Base-by-base conservation (phyloP, 164 flowering plant species). In the Buxus sempervirens region DNA sequence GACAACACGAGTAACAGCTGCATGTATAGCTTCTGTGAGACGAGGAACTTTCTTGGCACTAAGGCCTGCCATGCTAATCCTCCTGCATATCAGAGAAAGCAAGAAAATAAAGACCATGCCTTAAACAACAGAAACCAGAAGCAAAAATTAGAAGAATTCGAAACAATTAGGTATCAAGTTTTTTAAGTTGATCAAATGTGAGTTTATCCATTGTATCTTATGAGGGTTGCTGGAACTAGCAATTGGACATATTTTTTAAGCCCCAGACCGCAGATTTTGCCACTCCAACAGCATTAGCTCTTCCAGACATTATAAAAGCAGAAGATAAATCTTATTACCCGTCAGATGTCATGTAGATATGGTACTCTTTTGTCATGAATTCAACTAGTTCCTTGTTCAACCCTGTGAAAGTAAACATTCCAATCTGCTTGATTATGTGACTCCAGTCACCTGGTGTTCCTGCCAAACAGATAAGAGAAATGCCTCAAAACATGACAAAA, bases 401-500 rank as follows among this genome's bases (percentile, higher is more conserved):
- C 66, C 99, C 99, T 0, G 98, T 93, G 85, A 96, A 96, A 48
- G 99, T 96, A 41, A 93, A 96, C 99, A 96, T 96, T 53, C 99
- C 99, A 54, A 96, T 93, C 79, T 96, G 99, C 82, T 93, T 96
- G 70, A 91, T 79, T 61, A 96, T 96, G 82, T 96, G 99, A 77
- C 93, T 96, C 99, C 99, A 96, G 69, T 96, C 97, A 65, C 99
- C 98, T 15, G 97, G 96, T 58, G 98, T 94, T 23, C 90, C 98
- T 94, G 82, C 64, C 65, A 74, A 76, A 54, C 64, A 22, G 4
- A 5, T 53, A 19, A 56, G 25, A 45, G 62, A 23, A 36, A 61
- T 20, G 41, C 8, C 2, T 15, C 18, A 1, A 45, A 2, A 45
- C 16, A 45, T 45, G 5, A 45, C 10, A 45, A 45, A n/a, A 6